Conservation (phyloP, 179 eudicot genomes). For the Heliamphora pulchella region DNA sequence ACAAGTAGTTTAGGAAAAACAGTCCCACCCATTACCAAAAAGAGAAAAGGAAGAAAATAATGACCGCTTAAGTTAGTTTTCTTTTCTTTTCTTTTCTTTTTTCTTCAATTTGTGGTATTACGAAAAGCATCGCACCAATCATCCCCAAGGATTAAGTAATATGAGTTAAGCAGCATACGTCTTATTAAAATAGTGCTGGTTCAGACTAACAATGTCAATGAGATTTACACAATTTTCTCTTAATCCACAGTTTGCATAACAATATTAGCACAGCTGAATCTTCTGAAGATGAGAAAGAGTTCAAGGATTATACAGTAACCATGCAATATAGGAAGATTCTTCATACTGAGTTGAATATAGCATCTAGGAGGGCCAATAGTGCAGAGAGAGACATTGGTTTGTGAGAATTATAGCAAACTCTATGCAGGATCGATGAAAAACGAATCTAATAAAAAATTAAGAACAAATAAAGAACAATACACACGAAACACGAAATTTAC, state of each 20-base stretch:
- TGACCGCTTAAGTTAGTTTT: no score
- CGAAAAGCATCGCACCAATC: background rate
- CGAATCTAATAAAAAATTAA: no score
- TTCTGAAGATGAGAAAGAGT: background rate
- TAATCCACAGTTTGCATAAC: background rate
- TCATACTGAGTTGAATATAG: no score
- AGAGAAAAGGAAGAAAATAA: background rate
- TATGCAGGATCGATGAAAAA: no score
- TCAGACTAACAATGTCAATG: background rate
- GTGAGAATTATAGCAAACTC: no score
- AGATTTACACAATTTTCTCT: conserved; percentile 3
- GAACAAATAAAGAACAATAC: no score
- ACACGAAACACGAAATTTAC: no score
- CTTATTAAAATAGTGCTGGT: background rate
- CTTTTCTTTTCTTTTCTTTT: no score
- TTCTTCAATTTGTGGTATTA: background rate
- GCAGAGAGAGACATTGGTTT: background rate
- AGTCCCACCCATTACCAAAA: background rate
- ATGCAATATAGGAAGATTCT: background rate
- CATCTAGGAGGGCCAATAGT: background rate
- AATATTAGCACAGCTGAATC: background rate
- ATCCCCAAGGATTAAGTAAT: background rate
- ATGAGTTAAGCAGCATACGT: background rate
- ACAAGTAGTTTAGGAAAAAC: background rate
- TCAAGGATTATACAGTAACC: background rate